phyloP scores from a whole-genome alignment of 2,329 filamentous ascomycete genomes.

The Moelleriella libera region DNA sequence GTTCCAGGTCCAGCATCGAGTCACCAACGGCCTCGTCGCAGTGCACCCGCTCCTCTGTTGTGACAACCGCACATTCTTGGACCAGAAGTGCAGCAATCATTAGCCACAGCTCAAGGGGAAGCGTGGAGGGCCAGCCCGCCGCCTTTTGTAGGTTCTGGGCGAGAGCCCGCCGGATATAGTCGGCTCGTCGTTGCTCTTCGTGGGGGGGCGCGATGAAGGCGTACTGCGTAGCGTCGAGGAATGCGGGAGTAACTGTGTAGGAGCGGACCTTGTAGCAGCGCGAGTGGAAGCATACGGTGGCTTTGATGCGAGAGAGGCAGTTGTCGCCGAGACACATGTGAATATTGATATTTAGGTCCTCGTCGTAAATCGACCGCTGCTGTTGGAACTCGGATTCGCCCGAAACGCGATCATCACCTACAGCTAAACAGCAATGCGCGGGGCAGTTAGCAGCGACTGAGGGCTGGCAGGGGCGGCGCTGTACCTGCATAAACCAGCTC shows the following conservation, averaged over 20 bases:
- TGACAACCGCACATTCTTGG: not conserved
- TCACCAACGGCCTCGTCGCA: no score
- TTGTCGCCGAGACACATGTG: not conserved
- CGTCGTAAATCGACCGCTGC: not conserved
- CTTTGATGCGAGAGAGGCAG: not conserved
- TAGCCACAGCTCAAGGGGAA: not conserved
- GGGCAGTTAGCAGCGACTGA: not conserved
- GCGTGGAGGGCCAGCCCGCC: not conserved
- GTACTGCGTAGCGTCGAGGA: not conserved
- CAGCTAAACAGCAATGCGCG: not conserved
- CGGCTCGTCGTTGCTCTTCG: not conserved
- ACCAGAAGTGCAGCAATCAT: not conserved
- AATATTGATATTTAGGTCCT: not conserved
- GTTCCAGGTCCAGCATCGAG: not conserved
- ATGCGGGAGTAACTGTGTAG: not conserved
- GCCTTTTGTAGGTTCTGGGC: not conserved
- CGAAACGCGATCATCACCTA: not conserved
- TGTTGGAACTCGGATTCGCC: not conserved
- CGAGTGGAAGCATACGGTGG: not conserved
- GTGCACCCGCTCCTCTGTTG: not conserved
- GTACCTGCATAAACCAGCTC: not conserved
- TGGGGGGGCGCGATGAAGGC: not conserved
- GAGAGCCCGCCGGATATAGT: not conserved
- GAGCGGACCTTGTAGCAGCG: not conserved
- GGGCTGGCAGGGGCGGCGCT: not conserved